A percentile compares a stretch with the other conserved stretches of the same genome.
Evolutionary conservation across 805 yeast genomes (phyloP).

Genomic region (Metschnikowia chrysomelidarum): DNA sequence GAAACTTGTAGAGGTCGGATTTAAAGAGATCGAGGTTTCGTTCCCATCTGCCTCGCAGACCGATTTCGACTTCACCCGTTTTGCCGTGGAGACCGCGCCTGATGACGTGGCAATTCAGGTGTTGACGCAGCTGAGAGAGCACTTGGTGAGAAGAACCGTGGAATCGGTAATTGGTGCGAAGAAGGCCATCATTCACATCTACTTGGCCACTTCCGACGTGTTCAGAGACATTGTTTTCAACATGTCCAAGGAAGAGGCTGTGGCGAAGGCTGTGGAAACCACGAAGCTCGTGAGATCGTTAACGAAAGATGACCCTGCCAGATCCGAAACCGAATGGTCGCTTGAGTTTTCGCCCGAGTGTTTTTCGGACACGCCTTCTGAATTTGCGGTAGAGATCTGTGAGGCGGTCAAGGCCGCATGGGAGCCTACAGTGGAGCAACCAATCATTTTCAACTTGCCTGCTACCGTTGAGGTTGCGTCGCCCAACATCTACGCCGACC

Average conservation of each 20-base stretch:
- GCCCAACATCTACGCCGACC: constrained; percentile 78
- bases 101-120: constrained; percentile 74
- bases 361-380: constrained; percentile 71
- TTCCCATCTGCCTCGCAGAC: constrained; percentile 83
- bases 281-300: constrained; percentile 64
- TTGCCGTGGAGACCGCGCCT: constrained; percentile 76
- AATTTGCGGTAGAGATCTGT: constrained; percentile 72
- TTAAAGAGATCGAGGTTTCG: constrained; percentile 78
- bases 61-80: constrained; percentile 78
- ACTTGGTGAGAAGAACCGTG: constrained; percentile 67
- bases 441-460: constrained; percentile 75
- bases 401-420: constrained; percentile 77
- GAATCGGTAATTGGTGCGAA: constrained; percentile 73
- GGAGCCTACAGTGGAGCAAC: constrained; percentile 74
- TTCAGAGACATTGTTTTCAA: constrained; percentile 75
- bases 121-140: constrained; percentile 74
- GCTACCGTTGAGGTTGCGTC: constrained; percentile 78
- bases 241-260: constrained; percentile 67
- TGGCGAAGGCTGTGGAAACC: constrained; percentile 67
- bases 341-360: constrained; percentile 79
- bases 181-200: constrained; percentile 68
- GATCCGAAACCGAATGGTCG: constrained; percentile 63
- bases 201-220: constrained; percentile 71
- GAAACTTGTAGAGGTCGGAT: constrained; percentile 68
- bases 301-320: constrained; percentile 71